Base-by-base conservation (phyloP, 192 early-diverging fungal genomes). In the Entomortierella chlamydospora region DNA sequence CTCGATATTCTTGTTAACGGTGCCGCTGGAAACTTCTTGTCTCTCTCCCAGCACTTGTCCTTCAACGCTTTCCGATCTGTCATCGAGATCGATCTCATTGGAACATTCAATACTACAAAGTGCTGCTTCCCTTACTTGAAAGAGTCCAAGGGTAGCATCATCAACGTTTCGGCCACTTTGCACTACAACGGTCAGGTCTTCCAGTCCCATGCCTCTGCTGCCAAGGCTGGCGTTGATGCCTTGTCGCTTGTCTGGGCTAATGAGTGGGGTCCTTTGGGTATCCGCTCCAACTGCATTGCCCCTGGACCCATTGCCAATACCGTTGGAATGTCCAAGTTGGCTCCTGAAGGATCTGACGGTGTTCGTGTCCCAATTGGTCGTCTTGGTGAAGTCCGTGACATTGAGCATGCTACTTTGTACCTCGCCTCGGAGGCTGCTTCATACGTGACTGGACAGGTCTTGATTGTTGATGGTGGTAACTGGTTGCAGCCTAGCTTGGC, bases 91-190 rank as follows among this genome's bases (percentile, higher is more conserved):
- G 88, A 91, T 81, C 79, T 90, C 22, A 77, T 91, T 29, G 93
- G 93, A 13, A 93, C 93, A 31, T 94, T 91, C 84, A 92, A 93
- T 81, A 84, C 90, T 13, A 88, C 88, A 64, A 93, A 93, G 80
- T 89, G 89, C 39, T 86, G 87, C 31, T 84, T 93, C 53, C 87
- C 89, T 20, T 77, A 91, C 56, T 79, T 94, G 42, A 94, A 94
- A 73, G 74, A 81, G 37, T 72, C 87, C 53, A 88, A 88, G 59
- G 93, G 92, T 13, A 54, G 64, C 23, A 82, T 94, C 58, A 85
- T 94, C 62, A 93, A 91, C 73, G 88, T 94, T 28, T 85, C 86
- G 15, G 92, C 93, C 2, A 93, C 90, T 17, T 78, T 93, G 25
- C 88, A 87, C 12, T 93, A 93, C 70, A 73, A 84, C 61, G 68